These are phyloP conservation scores for Myriangium duriaei DNA, from an alignment of 2,329 filamentous ascomycete species.

Conservation along the genomic window DNA sequence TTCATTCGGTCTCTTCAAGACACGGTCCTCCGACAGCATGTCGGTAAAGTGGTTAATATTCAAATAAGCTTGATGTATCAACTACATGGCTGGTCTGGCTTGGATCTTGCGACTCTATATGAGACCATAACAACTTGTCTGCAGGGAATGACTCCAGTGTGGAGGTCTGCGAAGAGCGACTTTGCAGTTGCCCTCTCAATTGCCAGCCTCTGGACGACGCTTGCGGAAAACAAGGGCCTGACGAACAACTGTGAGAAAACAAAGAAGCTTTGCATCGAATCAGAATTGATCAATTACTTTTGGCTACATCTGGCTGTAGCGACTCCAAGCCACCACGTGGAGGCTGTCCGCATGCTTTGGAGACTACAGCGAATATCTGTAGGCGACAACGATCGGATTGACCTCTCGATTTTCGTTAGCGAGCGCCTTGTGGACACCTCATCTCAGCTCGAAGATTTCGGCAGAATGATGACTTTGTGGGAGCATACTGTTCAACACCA, in stretches of 20 bases:
- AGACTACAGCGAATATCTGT: conserved; percentile 61
- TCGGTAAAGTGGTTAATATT: not conserved
- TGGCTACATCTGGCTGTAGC: conserved; percentile 75
- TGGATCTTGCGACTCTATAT: not conserved
- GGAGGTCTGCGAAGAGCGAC: not conserved
- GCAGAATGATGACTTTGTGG: conserved; percentile 65
- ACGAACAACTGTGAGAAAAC: not conserved
- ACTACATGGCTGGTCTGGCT: not conserved
- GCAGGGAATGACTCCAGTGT: too few relatives aligned
- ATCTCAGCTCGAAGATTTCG: conserved; percentile 7
- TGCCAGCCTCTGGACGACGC: not conserved
- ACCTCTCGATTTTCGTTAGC: conserved; percentile 1
- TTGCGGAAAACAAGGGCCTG: not conserved
- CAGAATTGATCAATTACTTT: conserved; percentile 26
- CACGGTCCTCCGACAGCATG: not conserved
- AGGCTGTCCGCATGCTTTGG: conserved; percentile 78
- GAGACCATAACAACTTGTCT: too few relatives aligned
- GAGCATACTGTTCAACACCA: conserved; percentile 47
- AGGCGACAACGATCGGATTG: conserved; percentile 1
- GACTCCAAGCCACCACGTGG: conserved; percentile 86
- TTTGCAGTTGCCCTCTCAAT: not conserved
- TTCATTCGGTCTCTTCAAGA: not conserved
- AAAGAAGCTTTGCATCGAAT: conserved; percentile 5
- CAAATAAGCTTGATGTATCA: not conserved
- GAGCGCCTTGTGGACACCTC: conserved; percentile 1